A percentile compares a stretch with the other conserved stretches of the same genome.
These are phyloP conservation scores for Macrolepiota fuliginosa DNA, from an alignment of 768 basidiomycete genomes.

Conservation along the genomic window DNA sequence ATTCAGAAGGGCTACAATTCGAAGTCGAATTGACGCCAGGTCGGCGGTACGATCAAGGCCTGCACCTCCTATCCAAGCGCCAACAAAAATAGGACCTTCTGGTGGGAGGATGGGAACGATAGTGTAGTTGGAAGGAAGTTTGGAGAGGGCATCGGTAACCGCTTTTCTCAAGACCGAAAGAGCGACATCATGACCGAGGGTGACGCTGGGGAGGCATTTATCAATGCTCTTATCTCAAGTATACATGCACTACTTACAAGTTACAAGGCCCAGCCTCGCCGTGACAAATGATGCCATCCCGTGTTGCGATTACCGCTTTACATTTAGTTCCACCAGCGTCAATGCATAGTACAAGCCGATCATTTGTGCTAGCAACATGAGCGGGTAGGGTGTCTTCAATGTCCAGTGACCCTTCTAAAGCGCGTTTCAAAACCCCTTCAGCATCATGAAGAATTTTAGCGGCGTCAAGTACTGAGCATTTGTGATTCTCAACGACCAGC, in stretches of 20 bases:
- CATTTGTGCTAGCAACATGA: background rate
- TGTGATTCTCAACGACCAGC: constrained; percentile 24
- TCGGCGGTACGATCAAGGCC: constrained; percentile 23
- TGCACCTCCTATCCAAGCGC: constrained; percentile 26
- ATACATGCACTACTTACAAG: constrained; percentile 19
- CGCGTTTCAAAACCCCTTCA: constrained; percentile 21
- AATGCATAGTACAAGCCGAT: constrained; percentile 20
- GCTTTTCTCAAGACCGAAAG: constrained; percentile 18
- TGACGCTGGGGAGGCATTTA: constrained; percentile 16
- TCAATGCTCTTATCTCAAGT: background rate
- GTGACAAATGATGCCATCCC: constrained; percentile 18
- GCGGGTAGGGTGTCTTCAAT: background rate
- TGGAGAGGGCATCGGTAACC: constrained; percentile 14
- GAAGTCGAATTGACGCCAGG: constrained; percentile 16
- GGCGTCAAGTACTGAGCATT: constrained; percentile 20
- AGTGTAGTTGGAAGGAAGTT: constrained; percentile 4
- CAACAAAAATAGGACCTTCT: constrained; percentile 15
- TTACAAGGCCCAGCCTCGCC: constrained; percentile 26
- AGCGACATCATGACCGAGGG: constrained; percentile 23
- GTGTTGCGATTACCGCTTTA: constrained; percentile 20
- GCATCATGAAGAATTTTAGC: constrained; percentile 15
- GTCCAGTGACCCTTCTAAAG: constrained; percentile 11
- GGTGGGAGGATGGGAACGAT: constrained; percentile 5
- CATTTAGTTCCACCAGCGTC: constrained; percentile 28
- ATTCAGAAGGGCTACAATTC: constrained; percentile 15